Percentiles rank a stretch among this genome's conserved stretches.
These are phyloP conservation scores for Hypoxylon perforatum DNA, from an alignment of 495 filamentous ascomycete genomes.

Conservation along the genomic window DNA sequence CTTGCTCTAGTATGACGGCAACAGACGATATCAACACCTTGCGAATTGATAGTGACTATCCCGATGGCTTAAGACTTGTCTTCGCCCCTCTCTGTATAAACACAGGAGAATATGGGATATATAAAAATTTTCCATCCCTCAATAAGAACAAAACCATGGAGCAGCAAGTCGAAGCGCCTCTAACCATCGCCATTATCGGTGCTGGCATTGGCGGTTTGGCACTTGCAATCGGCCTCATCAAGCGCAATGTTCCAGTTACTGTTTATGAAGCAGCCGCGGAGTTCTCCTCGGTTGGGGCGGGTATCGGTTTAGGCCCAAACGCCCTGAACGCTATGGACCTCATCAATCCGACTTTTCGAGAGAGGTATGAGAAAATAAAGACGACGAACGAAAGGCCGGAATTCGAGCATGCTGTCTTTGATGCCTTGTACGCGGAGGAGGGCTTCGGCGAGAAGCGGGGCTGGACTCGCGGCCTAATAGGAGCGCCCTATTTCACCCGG, in stretches of 20 bases:
- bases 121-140: no score
- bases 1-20: no score
- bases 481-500: slow-evolving; percentile 40
- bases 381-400: slow-evolving; percentile 36
- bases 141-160: not conserved
- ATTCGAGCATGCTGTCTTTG: slow-evolving; percentile 38
- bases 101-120: not conserved
- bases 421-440: slow-evolving; percentile 39
- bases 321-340: slow-evolving; percentile 57
- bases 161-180: not conserved
- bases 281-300: slow-evolving; percentile 60
- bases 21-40: no score
- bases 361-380: slow-evolving; percentile 36
- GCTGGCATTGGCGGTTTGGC: slow-evolving; percentile 63
- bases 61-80: no score
- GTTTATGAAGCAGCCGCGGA: slow-evolving; percentile 59
- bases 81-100: not conserved
- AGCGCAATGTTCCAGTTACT: slow-evolving; percentile 52
- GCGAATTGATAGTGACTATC: no score
- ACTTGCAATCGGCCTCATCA: slow-evolving; percentile 59
- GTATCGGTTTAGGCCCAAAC: slow-evolving; percentile 59
- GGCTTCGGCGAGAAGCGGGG: slow-evolving; percentile 38
- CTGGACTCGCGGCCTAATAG: slow-evolving; percentile 38
- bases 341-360: slow-evolving; percentile 50
- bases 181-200: slow-evolving; percentile 58